Base-by-base conservation (phyloP, 768 basidiomycete species). In the Suillus clintonianus region DNA sequence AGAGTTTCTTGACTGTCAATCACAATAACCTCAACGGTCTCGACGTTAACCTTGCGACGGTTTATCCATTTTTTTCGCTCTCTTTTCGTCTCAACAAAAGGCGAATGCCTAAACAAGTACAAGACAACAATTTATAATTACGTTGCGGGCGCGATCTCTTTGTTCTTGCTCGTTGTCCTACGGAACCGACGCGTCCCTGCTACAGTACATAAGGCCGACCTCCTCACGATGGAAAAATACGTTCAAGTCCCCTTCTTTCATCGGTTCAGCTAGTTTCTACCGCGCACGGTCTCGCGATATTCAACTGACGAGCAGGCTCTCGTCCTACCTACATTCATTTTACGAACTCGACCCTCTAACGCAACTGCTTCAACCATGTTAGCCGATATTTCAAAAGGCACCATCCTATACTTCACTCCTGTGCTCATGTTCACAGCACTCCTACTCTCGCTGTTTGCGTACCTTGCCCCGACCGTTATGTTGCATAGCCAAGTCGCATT, bases 381-480 rank as follows among this genome's bases (percentile, higher is more conserved):
- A 70, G 78, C 86, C 64, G 83, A 85, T 67, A 81, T 91, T 47
- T 88, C 90, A 15, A 91, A 87, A 81, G 83, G 84, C 61, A 78
- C 86, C 67, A 87, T 84, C 60, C 79, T 90, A 59, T 91, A 88
- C 71, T 81, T 93, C 59, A 82, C 90, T 2, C 89, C 90, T 27
- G 27, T 90, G 5, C 77, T 93, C 56, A 82, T 85, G 64, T 77
- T 92, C 48, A 86, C 90, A 5, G 84, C 90, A 11, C 77, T 89
- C 56, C 68, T 93, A 39, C 85, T 94, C 47, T 79, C 85, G 4
- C 71, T 91, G 2, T 85, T 94, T 65, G 83, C 87, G 5, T 90
- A 85, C 65, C 77, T 91, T n/a, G 84, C 92, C 0, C 92, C 92
- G 0, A 79, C 78, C 5, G 68, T 86, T 57, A 73, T 90, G 69